A percentile compares a stretch with the other conserved stretches of the same genome.
Conservation (phyloP, 2,329 filamentous ascomycete genomes). For the Neonectria hederae region DNA sequence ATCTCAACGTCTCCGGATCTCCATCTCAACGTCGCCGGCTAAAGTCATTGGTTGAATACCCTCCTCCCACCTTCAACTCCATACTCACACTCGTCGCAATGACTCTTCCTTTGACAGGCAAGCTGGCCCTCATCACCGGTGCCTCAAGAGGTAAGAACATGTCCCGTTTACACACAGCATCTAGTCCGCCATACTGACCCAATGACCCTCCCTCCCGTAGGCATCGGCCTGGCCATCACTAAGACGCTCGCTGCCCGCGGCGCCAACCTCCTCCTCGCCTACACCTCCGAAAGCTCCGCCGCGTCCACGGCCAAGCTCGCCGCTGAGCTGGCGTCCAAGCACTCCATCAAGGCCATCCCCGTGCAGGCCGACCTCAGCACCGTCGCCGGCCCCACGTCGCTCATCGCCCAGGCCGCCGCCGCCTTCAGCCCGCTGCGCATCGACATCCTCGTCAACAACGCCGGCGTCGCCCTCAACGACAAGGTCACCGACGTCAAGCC, state of each 20-base stretch:
- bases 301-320: constrained; percentile 31
- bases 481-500: constrained; percentile 66
- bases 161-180: background rate
- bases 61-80: background rate
- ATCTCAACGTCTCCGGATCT: background rate
- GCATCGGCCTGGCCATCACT: constrained; percentile 39
- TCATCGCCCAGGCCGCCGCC: constrained; percentile 38
- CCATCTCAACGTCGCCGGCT: background rate
- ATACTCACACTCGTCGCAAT: constrained; percentile 38
- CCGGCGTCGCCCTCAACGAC: constrained; percentile 73
- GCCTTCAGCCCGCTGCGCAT: constrained; percentile 39
- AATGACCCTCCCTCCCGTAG: constrained; percentile 27
- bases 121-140: constrained; percentile 82
- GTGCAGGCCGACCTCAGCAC: constrained; percentile 66
- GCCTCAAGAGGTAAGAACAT: constrained; percentile 73
- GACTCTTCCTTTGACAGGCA: constrained; percentile 69
- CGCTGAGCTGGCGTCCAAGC: constrained; percentile 44
- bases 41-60: constrained; percentile 18
- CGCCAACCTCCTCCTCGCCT: constrained; percentile 41
- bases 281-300: constrained; percentile 35
- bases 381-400: constrained; percentile 34
- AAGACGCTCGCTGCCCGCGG: constrained; percentile 40
- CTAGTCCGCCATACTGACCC: background rate
- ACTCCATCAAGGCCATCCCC: constrained; percentile 68
- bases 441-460: constrained; percentile 85